Conservation (phyloP, 176 grass and related monocot genomes). For the Thalia dealbata region DNA sequence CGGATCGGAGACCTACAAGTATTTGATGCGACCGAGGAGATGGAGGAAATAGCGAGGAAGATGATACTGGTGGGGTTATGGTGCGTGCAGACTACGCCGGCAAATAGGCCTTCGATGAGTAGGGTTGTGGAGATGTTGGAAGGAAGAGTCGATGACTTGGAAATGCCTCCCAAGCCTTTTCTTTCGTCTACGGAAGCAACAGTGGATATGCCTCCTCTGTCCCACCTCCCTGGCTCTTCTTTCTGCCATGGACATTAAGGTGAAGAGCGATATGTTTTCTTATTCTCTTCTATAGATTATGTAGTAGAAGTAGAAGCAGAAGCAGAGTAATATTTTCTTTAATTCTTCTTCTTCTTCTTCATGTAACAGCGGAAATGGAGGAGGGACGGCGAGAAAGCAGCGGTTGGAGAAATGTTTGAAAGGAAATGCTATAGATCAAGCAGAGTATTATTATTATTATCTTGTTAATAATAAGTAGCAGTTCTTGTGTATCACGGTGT, state of each 20-base stretch:
- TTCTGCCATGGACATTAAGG: no score
- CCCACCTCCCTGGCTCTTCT: no score
- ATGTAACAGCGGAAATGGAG: background rate
- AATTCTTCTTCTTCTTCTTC: background rate
- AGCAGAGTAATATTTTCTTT: no score
- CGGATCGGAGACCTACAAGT: background rate
- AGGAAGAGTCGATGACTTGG: background rate
- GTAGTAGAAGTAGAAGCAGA: no score
- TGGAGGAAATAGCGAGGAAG: background rate
- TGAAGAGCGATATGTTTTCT: no score
- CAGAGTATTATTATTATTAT: no score
- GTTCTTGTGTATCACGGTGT: no score
- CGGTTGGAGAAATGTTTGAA: no score
- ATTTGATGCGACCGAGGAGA: background rate
- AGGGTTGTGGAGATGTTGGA: conserved; percentile 3
- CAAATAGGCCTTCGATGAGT: background rate
- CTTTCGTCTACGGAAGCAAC: background rate
- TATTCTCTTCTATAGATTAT: no score
- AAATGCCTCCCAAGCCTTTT: background rate
- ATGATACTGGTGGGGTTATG: conserved; percentile 3
- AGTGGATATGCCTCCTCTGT: background rate
- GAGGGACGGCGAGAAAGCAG: background rate
- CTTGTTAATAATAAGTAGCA: no score
- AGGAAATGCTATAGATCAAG: no score
- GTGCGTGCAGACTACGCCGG: background rate